phyloP scores from a whole-genome alignment of 108 stramenopile genomes.

The Cyclotella distinguenda region DNA sequence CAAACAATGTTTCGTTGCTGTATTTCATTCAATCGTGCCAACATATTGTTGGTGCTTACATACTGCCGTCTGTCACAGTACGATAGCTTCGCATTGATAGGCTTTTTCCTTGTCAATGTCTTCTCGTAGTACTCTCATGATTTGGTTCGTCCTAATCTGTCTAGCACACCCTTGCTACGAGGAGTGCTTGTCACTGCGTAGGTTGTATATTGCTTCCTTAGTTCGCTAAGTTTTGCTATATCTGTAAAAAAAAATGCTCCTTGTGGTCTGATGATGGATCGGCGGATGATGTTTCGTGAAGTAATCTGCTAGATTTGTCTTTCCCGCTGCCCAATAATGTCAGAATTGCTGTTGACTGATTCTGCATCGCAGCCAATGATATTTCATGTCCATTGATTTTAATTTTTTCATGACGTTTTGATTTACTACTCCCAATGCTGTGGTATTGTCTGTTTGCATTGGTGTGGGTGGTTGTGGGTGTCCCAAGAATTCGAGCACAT shows the following conservation, averaged over 20 bases:
- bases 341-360: neutral
- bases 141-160: neutral
- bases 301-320: neutral
- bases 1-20: too few species aligned
- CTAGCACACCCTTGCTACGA: neutral
- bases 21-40: too few species aligned
- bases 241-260: neutral
- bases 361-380: neutral
- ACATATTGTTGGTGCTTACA: too few species aligned
- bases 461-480: neutral
- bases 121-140: neutral
- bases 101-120: too few species aligned
- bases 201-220: too few species aligned
- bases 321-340: neutral
- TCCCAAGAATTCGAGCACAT: slow-evolving; percentile 18
- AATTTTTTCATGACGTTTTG: slow-evolving; percentile 5
- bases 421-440: slow-evolving; percentile 48
- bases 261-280: neutral
- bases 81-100: too few species aligned
- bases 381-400: slow-evolving; percentile 1
- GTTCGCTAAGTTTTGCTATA: too few species aligned
- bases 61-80: too few species aligned
- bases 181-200: too few species aligned
- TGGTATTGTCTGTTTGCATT: slow-evolving; percentile 35
- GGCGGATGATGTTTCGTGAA: slow-evolving; percentile 2